Evolutionary conservation across 129 eudicot species (phyloP).

Genomic region (Gnaphalium uliginosum): DNA sequence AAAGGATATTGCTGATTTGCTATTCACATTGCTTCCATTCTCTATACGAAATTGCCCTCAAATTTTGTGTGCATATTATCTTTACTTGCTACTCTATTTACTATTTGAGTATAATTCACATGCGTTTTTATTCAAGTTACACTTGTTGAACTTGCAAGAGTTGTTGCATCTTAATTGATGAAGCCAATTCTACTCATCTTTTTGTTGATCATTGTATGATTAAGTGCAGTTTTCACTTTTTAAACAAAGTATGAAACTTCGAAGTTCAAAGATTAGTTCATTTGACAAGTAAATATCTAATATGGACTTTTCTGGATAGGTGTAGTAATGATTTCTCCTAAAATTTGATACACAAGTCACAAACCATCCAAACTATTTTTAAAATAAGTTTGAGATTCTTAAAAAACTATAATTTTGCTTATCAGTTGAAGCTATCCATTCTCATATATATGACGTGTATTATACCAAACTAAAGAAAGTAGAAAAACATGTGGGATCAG

Average conservation of each 20-base stretch:
- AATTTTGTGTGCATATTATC: neutral
- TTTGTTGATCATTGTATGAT: too few species aligned
- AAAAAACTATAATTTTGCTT: neutral
- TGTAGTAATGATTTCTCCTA: neutral
- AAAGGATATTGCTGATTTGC: neutral
- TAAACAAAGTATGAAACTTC: neutral
- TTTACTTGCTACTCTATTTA: neutral
- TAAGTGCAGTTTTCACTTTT: neutral
- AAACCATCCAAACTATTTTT: neutral
- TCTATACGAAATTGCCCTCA: neutral
- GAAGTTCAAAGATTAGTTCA: neutral
- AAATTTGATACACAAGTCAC: neutral
- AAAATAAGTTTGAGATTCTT: neutral
- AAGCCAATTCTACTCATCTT: neutral
- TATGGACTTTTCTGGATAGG: neutral
- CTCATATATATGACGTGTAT: neutral
- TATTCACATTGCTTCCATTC: neutral
- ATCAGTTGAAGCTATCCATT: neutral
- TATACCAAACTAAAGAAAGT: neutral
- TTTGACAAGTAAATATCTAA: neutral
- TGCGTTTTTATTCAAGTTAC: neutral
- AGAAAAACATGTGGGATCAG: neutral
- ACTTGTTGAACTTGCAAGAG: neutral
- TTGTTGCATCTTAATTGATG: neutral
- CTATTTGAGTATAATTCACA: neutral